Evolutionary conservation across 352 stramenopile species (phyloP), one percentile per base, ranked within the genome.

Genomic region (Bremia lactucae): DNA sequence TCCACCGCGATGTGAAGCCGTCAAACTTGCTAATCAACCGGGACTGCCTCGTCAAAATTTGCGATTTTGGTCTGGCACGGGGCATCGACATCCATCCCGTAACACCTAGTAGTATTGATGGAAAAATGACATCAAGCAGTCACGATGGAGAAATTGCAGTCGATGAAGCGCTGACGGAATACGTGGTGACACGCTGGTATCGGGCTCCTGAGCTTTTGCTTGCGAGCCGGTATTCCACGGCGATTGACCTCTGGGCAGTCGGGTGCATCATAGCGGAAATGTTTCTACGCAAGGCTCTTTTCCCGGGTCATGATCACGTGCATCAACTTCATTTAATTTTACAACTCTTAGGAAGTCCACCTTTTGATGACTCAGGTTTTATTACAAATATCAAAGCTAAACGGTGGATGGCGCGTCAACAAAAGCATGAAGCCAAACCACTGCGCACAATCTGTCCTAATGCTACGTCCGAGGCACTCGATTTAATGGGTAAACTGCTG

Each of bases 191-290:
- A 16, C 75, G 89, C 8, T 97, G 89, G 89, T 97, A 97, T 50
- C 72, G 87, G n/a, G 80, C 88, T 8, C 90, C 88, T 9, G 89
- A 97, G 55, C 73, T 97, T 21, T 58, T 96, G 70, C 65, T 99
- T 13, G 90, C 87, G 4, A 95, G 95, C 59, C 74, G 96, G 26
- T 99, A 99, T 63, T 86, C 84, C 20, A 88, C 94, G 25, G 71
- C 84, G 6, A 94, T 98, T 46, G 94, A 98, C 58, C 59, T 97
- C 6, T 98, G 92, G 92, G 87, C 78, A 44, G 88, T 98, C 5
- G 96, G 96, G 4, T 99, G 96, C 62, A 99, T 99, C 49, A 84
- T 99, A 45, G 95, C 89, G 8, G 96, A 99, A 64, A 87, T 99
- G 52, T 94, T 99, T 38, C 83, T 65, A 1, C 71, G 79, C 20